Base-by-base conservation (phyloP, 208 protist species). In the Acanthamoeba culbertsoni region DNA sequence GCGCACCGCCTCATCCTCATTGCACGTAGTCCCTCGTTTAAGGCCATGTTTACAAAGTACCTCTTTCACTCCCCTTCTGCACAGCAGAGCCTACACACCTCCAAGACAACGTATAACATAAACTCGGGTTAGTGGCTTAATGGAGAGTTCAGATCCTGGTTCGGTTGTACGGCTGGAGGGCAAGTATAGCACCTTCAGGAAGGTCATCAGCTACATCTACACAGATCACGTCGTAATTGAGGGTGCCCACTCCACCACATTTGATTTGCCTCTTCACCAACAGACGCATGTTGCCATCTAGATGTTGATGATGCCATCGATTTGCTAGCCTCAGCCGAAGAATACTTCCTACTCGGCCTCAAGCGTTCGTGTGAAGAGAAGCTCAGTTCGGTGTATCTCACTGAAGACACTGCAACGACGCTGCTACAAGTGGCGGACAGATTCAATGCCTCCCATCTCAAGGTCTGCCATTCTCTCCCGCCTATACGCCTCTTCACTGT, bases 11-110 rank as follows among this genome's bases (percentile, higher is more conserved):
- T 0, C 43, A 82, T 82, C n/a, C 71, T 82, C 23, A 16, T 7
- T 31, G 71, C 71, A 26, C 71, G 71, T 23, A 37, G 71, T 18
- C 43, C 71, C 71, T 35, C 71, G n/a, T 82, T 82, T 43, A 82
- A 82, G 42, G 71, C 71, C 71, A 82, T 82, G 71, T 82, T 82
- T 31, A 82, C 71, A 0, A 82, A 43, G 71, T 82, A 46, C 37
- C n/a, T n/a, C n/a, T n/a, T n/a, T n/a, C n/a, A 46, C 23, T 7
- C 40, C 65, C 0, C 8, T 26, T 20, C n/a, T n/a, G n/a, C n/a
- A n/a, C n/a, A n/a, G 53, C 53, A n/a, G 8, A 62, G 8, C 8
- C 28, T n/a, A 62, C 53, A 3, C 2, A 20, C 14, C 3, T 2
- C 4, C 53, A n/a, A 5, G 16, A 14, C 20, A 3, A 3, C 14